Evolutionary conservation across 108 stramenopile genomes (phyloP), one percentile per base, ranked within the genome.

Genomic region (Cyclotella baltica): DNA sequence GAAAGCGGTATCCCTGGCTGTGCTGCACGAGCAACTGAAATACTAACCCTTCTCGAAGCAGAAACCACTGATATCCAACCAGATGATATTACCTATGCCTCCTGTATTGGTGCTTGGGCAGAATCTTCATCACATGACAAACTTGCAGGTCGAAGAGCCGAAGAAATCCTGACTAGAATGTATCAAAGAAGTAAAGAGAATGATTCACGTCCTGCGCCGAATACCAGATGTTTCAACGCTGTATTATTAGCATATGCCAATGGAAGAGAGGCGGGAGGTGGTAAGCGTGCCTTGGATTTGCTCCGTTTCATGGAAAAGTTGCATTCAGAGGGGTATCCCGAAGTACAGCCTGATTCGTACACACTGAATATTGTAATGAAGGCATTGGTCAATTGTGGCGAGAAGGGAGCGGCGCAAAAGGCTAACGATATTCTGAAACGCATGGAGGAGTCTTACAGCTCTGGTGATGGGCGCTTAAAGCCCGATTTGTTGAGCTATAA

Each of bases 1-100:
- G 83, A 89, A 58, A 80, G 81, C 37, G 86, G 85, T 48, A 84
- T 87, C 2, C 61, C 84, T 23, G 92, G 78, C 1, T 63, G 76
- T 30, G 72, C 77, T 6, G 72, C 67, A 59, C 81, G 84, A 37
- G 80, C 70, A 30, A 81, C 80, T 4, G 80, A 81, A 37, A 81
- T 81, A 20, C 61, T 81, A 5, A 68, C 62, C 3, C 38, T 81
- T 35, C 50, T 81, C 53, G 80, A 81, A 52, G 72, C 73, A 11
- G 61, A 81, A 22, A 67, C 61, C 5, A 74, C 73, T 5, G 65
- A 52, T 6, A 57, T 72, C 8, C 16, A 27, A 6, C 80, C 80
- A 0, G 80, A 81, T 74, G 80, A 61, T 0, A 56, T 81, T 43
- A 66, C 80, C 0, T 81, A 81, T 51, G 62, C 67, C 15, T 53